Evolutionary conservation across 2,329 filamentous ascomycete genomes (phyloP).

Genomic region (Aspergillus quadrilineatus): DNA sequence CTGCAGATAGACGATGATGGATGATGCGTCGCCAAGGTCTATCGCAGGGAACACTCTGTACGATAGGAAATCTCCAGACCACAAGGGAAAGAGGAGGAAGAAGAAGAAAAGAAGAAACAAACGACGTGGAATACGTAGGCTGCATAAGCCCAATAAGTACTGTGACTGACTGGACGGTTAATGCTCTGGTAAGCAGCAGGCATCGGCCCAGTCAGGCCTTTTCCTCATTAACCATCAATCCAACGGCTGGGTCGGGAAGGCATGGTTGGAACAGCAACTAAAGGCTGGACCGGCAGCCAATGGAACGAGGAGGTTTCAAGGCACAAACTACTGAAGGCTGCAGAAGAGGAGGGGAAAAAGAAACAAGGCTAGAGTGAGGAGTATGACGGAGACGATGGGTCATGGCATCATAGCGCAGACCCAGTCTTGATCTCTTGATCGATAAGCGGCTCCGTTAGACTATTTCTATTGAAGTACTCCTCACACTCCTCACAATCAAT

Average conservation of each 20-base stretch:
- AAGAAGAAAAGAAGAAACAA: background rate
- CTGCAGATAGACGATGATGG: background rate
- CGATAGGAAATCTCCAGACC: background rate
- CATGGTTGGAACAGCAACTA: conserved; percentile 14
- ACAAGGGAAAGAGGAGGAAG: background rate
- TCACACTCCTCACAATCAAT: too few species aligned
- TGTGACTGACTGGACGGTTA: background rate
- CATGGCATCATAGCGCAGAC: conserved; percentile 9
- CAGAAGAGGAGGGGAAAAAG: conserved; percentile 3
- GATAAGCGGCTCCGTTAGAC: conserved; percentile 1
- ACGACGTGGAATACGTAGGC: background rate
- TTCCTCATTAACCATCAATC: background rate
- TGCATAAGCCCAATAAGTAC: conserved; percentile 5
- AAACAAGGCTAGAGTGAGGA: conserved; percentile 7
- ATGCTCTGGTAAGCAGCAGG: background rate
- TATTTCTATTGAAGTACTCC: too few species aligned
- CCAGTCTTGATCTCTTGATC: background rate
- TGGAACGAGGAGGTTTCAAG: conserved; percentile 2
- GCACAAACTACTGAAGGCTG: background rate
- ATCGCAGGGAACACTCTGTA: background rate
- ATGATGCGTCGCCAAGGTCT: conserved; percentile 5
- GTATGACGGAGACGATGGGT: conserved; percentile 4
- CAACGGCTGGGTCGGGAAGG: conserved; percentile 19
- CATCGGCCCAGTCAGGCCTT: conserved; percentile 2
- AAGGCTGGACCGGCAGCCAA: conserved; percentile 1